Evolutionary conservation across 768 basidiomycete species (phyloP).

Genomic region (Leccinum aurantiacum): DNA sequence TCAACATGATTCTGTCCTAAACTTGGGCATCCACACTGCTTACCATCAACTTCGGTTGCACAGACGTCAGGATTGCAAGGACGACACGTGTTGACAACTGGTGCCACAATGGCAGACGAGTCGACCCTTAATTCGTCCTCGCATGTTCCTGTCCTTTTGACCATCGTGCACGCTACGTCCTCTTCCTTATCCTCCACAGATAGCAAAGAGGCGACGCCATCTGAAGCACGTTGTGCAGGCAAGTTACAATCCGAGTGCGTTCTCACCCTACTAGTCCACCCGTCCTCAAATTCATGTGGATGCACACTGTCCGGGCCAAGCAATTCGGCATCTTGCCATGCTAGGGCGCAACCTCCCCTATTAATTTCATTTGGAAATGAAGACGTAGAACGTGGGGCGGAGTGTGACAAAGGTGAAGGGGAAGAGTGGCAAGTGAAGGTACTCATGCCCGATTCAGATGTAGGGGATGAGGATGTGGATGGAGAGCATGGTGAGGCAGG

Average conservation of each 20-base stretch:
- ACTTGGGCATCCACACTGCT: conserved; percentile 16
- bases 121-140: conserved; percentile 2
- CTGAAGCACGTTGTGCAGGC: conserved; percentile 8
- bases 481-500: conserved; percentile 24
- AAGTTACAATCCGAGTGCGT: conserved; percentile 11
- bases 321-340: conserved; percentile 46
- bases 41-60: conserved; percentile 72
- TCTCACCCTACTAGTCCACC: conserved; percentile 27
- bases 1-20: conserved; percentile 9
- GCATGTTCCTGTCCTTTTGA: conserved; percentile 8
- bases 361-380: conserved; percentile 10
- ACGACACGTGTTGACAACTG: conserved; percentile 61
- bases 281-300: conserved; percentile 43
- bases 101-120: conserved; percentile 2
- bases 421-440: conserved; percentile 17
- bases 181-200: conserved; percentile 6
- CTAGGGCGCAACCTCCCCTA: conserved; percentile 25
- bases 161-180: conserved; percentile 4
- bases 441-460: conserved; percentile 17
- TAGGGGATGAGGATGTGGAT: conserved; percentile 19
- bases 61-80: conserved; percentile 62
- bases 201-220: not conserved
- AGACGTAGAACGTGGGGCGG: conserved; percentile 10
- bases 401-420: conserved; percentile 14
- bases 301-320: conserved; percentile 47